Evolutionary conservation across 2,329 filamentous ascomycete species (phyloP), one percentile per base, ranked within the genome.

Genomic region (Rutstroemia sydowiana): DNA sequence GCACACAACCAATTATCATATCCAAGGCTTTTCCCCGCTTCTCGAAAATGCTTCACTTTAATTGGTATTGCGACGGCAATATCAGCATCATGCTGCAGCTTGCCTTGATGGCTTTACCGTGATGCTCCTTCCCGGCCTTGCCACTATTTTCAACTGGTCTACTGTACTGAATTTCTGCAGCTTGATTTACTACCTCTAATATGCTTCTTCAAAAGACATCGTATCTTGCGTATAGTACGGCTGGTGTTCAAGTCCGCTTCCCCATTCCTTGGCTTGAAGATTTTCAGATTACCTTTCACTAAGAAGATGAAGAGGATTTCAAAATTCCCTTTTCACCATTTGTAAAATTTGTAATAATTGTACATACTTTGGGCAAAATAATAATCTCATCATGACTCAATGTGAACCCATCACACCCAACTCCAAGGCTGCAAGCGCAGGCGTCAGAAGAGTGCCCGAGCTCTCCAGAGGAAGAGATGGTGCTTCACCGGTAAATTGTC

Each of bases 1-100:
- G 40, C 58, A 59, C 59, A 61, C 58, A 53, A 32, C 61, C 61
- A 62, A 61, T 61, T 23, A 51, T 46, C 40, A 41, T 18, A 10
- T 26, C 23, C 4, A 26, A 26, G 8, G 23, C 23, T 23, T 16
- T 61, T 56, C 59, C 59, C 59, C 61, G 59, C 61, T 59, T 55
- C 31, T 20, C 44, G 36, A 45, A 30, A 42, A 39, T 45, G 42
- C n/a, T 31, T 52, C 41, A 23, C 45, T 44, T 50, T 61, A 46
- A 63, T 62, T 63, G 61, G 61, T 37, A 46, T 57, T 20, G 42
- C 34, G 39, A 57, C 58, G 28, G 41, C 53, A 54, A 54, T 52
- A 56, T 54, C 55, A 61, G 51, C 55, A 58, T 56, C 49, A 54
- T 53, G 48, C 52, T 56, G 59, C 56, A 59, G 57, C 34, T 52